Percentiles rank a stretch among this genome's conserved stretches.
phyloP scores from a whole-genome alignment of 1,284 basidiomycete species.

The Sporisorium exsertum region DNA sequence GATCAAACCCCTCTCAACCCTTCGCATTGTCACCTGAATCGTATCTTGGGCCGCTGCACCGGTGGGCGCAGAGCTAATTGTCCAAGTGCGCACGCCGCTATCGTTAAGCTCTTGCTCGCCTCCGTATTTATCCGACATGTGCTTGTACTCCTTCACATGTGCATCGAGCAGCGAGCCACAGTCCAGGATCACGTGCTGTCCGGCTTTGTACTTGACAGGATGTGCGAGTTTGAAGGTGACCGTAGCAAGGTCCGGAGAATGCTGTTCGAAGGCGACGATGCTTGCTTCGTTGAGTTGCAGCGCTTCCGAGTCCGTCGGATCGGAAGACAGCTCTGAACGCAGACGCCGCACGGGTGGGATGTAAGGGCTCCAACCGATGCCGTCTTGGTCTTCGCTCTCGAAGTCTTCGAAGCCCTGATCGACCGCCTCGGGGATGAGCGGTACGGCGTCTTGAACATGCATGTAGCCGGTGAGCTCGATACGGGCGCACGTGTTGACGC shows the following conservation, averaged over 20 bases:
- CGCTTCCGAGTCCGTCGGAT: neutral
- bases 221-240: conserved; percentile 22
- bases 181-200: conserved; percentile 49
- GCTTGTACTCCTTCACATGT: conserved; percentile 38
- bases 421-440: conserved; percentile 15
- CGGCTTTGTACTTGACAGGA: conserved; percentile 27
- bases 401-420: conserved; percentile 26
- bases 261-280: conserved; percentile 11
- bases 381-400: conserved; percentile 15
- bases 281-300: conserved; percentile 13
- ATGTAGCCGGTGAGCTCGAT: conserved; percentile 36
- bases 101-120: conserved; percentile 51
- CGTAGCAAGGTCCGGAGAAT: conserved; percentile 21
- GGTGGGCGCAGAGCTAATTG: conserved; percentile 31
- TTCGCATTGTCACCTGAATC: conserved; percentile 31
- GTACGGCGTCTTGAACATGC: conserved; percentile 32
- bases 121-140: conserved; percentile 41
- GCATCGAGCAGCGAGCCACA: conserved; percentile 23
- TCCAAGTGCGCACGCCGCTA: conserved; percentile 39
- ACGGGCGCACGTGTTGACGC: conserved; percentile 20
- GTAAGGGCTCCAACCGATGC: conserved; percentile 49
- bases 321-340: conserved; percentile 16
- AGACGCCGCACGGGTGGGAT: conserved; percentile 39
- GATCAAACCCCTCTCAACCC: conserved; percentile 20
- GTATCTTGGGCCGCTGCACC: neutral